phyloP scores from a whole-genome alignment of 495 filamentous ascomycete genomes.

The Articulospora tetracladia region DNA sequence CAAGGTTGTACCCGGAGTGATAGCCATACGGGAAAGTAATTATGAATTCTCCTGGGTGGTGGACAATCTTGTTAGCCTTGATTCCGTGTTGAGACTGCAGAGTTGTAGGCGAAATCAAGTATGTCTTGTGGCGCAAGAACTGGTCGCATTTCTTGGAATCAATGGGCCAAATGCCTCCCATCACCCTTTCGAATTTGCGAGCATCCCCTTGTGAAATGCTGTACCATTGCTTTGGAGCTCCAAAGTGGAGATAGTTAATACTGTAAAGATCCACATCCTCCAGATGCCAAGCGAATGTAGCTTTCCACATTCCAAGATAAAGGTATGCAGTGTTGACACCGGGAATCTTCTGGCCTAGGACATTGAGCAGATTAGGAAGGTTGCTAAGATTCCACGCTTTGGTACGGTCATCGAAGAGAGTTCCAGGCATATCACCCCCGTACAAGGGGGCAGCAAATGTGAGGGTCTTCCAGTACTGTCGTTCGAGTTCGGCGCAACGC shows the following conservation, averaged over 20 bases:
- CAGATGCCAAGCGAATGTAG: constrained; percentile 97
- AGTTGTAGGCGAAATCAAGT: constrained; percentile 89
- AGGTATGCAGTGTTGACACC: constrained; percentile 99
- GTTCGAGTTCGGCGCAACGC: constrained; percentile 89
- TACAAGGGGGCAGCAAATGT: constrained; percentile 94
- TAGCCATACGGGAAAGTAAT: constrained; percentile 99
- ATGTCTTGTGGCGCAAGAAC: constrained; percentile 96
- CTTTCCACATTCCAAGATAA: constrained; percentile 99
- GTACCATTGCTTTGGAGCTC: constrained; percentile 98
- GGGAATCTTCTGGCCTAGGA: constrained; percentile 90
- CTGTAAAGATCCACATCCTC: constrained; percentile 99
- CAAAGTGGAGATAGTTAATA: constrained; percentile 99
- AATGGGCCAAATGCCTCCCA: constrained; percentile 92
- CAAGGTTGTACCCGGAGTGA: constrained; percentile 96
- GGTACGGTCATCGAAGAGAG: constrained; percentile 87
- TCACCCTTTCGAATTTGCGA: constrained; percentile 87
- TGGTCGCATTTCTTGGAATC: constrained; percentile 97
- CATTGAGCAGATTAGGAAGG: constrained; percentile 87
- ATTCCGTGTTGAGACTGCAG: constrained; percentile 86
- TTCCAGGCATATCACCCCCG: constrained; percentile 94
- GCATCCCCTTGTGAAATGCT: constrained; percentile 97
- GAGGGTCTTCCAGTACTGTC: constrained; percentile 91
- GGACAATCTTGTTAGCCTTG: constrained; percentile 92
- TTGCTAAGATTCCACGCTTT: constrained; percentile 91
- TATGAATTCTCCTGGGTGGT: constrained; percentile 95